Percentiles rank a stretch among this genome's conserved stretches.
These are phyloP conservation scores for Fusarium solani-melongenae DNA, from an alignment of 2,329 filamentous ascomycete species.

Conservation along the genomic window DNA sequence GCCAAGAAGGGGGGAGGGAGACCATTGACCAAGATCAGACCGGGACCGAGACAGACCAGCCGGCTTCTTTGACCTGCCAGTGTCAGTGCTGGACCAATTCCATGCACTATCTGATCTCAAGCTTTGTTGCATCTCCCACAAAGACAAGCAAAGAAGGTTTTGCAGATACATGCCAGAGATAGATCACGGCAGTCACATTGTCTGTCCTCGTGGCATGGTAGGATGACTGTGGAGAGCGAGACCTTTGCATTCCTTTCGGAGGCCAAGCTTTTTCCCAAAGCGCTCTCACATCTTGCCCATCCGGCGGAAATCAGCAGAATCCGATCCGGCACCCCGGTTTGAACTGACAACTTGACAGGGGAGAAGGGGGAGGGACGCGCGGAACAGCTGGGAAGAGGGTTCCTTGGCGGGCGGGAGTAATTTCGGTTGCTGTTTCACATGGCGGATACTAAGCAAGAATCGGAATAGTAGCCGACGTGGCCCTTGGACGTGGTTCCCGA, in stretches of 20 bases:
- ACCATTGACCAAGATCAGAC: not conserved
- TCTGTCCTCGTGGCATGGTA: conserved; percentile 1
- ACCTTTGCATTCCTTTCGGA: conserved; percentile 15
- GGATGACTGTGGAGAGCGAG: conserved; percentile 9
- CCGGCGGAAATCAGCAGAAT: conserved; percentile 14
- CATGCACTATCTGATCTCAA: conserved; percentile 12
- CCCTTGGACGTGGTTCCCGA: conserved; percentile 26
- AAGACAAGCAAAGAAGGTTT: not conserved
- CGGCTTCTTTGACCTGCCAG: not conserved
- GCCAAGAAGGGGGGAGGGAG: not conserved
- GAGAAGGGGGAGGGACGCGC: conserved; percentile 30
- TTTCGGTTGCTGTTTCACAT: conserved; percentile 49
- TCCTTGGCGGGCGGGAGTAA: conserved; percentile 48
- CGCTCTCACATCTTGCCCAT: conserved; percentile 21
- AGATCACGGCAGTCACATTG: conserved; percentile 6
- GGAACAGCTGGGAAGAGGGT: conserved; percentile 8
- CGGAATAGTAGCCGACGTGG: conserved; percentile 43
- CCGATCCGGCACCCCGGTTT: conserved; percentile 24
- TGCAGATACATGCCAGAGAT: conserved; percentile 6
- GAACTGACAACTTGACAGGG: conserved; percentile 12
- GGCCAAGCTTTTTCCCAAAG: conserved; percentile 34
- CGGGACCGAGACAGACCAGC: not conserved
- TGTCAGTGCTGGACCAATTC: conserved; percentile 6
- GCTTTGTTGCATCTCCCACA: conserved; percentile 5
- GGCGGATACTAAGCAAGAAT: conserved; percentile 34